Evolutionary conservation across 2,329 filamentous ascomycete genomes (phyloP).

Genomic region (Pleomassaria siparia): DNA sequence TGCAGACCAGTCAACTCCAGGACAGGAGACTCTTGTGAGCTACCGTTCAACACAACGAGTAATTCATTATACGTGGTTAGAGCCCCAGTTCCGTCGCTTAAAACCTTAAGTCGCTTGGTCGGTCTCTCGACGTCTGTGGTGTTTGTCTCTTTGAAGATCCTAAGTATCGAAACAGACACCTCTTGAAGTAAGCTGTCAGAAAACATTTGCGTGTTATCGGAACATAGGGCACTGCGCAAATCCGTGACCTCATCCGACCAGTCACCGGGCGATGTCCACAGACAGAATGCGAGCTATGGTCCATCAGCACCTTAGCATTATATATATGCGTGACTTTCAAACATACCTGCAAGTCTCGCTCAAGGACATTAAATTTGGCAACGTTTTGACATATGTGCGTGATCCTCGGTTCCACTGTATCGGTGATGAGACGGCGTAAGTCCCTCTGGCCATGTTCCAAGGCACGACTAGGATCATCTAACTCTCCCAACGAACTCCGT

Average conservation of each 20-base stretch:
- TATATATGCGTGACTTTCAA: not conserved
- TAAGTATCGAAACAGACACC: slow-evolving; percentile 17
- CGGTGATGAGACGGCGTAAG: slow-evolving; percentile 10
- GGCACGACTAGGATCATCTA: not conserved
- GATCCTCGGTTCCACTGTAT: slow-evolving; percentile 21
- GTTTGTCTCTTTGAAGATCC: slow-evolving; percentile 20
- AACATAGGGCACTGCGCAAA: slow-evolving; percentile 24
- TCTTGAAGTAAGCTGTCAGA: slow-evolving; percentile 24
- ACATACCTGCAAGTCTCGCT: slow-evolving; percentile 37
- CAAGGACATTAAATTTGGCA: slow-evolving; percentile 18
- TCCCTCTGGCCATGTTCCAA: slow-evolving; percentile 4
- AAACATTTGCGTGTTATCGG: slow-evolving; percentile 21
- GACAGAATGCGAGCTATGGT: slow-evolving; percentile 32
- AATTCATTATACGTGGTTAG: slow-evolving; percentile 22
- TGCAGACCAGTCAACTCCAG: slow-evolving; percentile 24
- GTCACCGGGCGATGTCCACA: slow-evolving; percentile 32
- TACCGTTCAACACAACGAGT: slow-evolving; percentile 24
- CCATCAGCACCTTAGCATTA: not conserved
- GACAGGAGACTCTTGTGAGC: slow-evolving; percentile 22
- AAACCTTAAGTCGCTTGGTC: slow-evolving; percentile 30
- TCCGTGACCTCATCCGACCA: slow-evolving; percentile 28
- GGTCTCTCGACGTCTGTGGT: slow-evolving; percentile 25
- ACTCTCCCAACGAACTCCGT: slow-evolving; percentile 8
- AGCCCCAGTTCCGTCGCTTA: slow-evolving; percentile 16
- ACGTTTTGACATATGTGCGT: slow-evolving; percentile 21